These are phyloP conservation scores for Draba incana DNA, from an alignment of 345 rosid genomes.

Conservation along the genomic window DNA sequence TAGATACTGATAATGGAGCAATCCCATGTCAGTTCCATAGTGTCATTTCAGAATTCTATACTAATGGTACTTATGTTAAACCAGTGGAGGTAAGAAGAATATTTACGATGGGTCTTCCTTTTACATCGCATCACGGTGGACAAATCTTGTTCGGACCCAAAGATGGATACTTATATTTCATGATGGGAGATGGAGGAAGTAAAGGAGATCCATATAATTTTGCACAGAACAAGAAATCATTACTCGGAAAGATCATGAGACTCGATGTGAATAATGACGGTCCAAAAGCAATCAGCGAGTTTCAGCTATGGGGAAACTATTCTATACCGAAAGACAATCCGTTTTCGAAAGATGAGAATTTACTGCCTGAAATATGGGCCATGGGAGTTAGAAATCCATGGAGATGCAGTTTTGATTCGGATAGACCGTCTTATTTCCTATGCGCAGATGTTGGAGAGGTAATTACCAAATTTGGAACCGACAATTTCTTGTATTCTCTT, in stretches of 20 bases:
- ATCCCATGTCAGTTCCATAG: slow-evolving; percentile 74
- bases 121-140: slow-evolving; percentile 48
- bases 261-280: slow-evolving; percentile 46
- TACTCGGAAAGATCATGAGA: slow-evolving; percentile 65
- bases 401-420: slow-evolving; percentile 64
- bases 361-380: slow-evolving; percentile 62
- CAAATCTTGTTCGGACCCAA: slow-evolving; percentile 62
- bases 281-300: slow-evolving; percentile 27
- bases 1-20: slow-evolving; percentile 55
- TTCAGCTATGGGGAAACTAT: slow-evolving; percentile 61
- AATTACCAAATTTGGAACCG: neutral
- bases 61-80: slow-evolving; percentile 49
- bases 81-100: slow-evolving; percentile 54
- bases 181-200: slow-evolving; percentile 55
- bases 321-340: slow-evolving; percentile 59
- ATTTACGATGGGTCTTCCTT: slow-evolving; percentile 60
- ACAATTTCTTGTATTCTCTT: neutral
- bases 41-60: slow-evolving; percentile 67
- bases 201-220: slow-evolving; percentile 50
- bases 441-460: slow-evolving; percentile 67
- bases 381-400: slow-evolving; percentile 62
- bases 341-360: slow-evolving; percentile 42
- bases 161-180: slow-evolving; percentile 59
- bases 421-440: slow-evolving; percentile 53
- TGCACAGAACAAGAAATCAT: slow-evolving; percentile 57